Conservation (phyloP, 1,284 basidiomycete genomes). For the Wolfiporia cocos region DNA sequence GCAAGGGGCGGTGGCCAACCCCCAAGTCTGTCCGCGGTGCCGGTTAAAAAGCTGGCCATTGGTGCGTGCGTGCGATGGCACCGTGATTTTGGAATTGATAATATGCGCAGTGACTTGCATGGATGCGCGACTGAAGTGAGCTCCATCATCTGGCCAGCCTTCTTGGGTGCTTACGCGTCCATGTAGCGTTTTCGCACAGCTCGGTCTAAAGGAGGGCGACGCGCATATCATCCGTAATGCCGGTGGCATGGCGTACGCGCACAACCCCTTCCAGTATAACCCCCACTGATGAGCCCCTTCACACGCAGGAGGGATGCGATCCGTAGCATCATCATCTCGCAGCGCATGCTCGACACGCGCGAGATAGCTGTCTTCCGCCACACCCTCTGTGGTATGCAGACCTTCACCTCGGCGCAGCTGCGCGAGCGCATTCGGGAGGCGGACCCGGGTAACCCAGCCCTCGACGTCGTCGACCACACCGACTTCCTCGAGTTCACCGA, state of each 20-base stretch:
- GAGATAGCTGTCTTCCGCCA: slow-evolving; percentile 65
- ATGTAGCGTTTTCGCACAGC: slow-evolving; percentile 46
- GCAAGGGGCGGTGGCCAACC: slow-evolving; percentile 40
- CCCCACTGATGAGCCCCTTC: slow-evolving; percentile 1
- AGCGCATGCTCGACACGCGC: slow-evolving; percentile 59
- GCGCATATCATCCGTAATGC: slow-evolving; percentile 68
- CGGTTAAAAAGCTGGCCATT: slow-evolving; percentile 43
- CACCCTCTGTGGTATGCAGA: slow-evolving; percentile 64
- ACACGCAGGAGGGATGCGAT: slow-evolving; percentile 47
- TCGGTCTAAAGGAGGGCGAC: slow-evolving; percentile 59
- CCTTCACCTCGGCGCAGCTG: slow-evolving; percentile 47
- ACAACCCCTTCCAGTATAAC: neutral
- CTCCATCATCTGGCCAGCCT: neutral
- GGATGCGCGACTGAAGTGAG: slow-evolving; percentile 54
- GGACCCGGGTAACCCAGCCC: slow-evolving; percentile 31
- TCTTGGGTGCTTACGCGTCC: slow-evolving; percentile 1
- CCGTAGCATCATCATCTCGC: slow-evolving; percentile 62
- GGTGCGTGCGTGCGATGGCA: slow-evolving; percentile 22
- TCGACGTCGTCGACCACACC: slow-evolving; percentile 41
- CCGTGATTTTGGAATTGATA: neutral
- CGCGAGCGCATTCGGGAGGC: slow-evolving; percentile 44
- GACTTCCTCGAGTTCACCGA: slow-evolving; percentile 54
- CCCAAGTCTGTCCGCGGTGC: slow-evolving; percentile 38
- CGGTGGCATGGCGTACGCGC: slow-evolving; percentile 50
- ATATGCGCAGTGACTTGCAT: slow-evolving; percentile 67